Conservation (phyloP, 2,329 filamentous ascomycete species). For the Phialophora chinensis region DNA sequence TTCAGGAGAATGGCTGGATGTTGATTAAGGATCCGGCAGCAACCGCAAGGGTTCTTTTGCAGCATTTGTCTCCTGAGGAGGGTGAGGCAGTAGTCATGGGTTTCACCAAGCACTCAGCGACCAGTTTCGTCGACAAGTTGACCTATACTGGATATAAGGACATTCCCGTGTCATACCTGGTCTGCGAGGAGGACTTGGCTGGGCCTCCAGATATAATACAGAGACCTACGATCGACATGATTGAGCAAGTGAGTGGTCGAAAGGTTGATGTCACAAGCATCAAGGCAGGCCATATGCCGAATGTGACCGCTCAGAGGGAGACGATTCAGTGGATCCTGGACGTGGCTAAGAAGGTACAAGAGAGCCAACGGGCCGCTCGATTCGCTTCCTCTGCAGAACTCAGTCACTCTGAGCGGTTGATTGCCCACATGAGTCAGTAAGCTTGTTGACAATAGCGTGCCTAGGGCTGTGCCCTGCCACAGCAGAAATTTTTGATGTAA, state of each 20-base stretch:
- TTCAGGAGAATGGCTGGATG: slow-evolving; percentile 30
- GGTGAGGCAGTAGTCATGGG: slow-evolving; percentile 31
- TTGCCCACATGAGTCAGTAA: no score
- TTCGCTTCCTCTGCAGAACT: no score
- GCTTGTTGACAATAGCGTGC: no score
- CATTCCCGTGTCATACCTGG: slow-evolving; percentile 45
- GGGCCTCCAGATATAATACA: slow-evolving; percentile 42
- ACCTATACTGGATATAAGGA: slow-evolving; percentile 45
- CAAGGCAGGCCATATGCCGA: slow-evolving; percentile 42
- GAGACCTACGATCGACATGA: slow-evolving; percentile 39
- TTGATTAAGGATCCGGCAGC: slow-evolving; percentile 5
- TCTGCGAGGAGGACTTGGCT: slow-evolving; percentile 42
- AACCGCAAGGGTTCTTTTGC: slow-evolving; percentile 4
- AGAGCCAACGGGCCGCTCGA: neutral
- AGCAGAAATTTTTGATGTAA: no score
- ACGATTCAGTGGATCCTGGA: slow-evolving; percentile 31
- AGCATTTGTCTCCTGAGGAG: slow-evolving; percentile 17
- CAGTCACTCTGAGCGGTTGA: no score
- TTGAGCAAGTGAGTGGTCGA: slow-evolving; percentile 42
- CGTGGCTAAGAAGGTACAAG: slow-evolving; percentile 5
- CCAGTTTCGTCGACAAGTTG: slow-evolving; percentile 41
- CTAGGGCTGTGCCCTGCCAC: no score
- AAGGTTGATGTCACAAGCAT: slow-evolving; percentile 45
- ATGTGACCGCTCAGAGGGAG: slow-evolving; percentile 38
- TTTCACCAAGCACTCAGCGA: slow-evolving; percentile 39